phyloP scores from a whole-genome alignment of 2,329 filamentous ascomycete species.

The Lasiodiplodia sp. region DNA sequence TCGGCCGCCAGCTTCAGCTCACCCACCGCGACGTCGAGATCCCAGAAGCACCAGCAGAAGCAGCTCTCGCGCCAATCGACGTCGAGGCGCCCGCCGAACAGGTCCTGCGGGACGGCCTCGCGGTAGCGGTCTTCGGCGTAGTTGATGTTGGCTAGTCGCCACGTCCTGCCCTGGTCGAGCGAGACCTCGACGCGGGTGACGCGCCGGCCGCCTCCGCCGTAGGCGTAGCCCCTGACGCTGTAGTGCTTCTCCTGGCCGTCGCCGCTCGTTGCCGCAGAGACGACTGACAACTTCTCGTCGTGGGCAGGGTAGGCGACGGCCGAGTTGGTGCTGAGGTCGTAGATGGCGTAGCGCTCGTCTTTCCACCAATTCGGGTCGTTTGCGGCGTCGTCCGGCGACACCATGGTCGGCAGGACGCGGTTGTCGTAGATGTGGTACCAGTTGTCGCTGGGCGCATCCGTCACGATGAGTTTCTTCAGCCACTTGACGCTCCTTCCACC shows the following conservation, averaged over 20 bases:
- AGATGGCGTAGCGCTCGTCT: constrained; percentile 91
- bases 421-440: constrained; percentile 98
- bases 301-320: constrained; percentile 82
- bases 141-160: constrained; percentile 77
- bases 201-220: constrained; percentile 83
- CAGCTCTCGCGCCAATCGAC: constrained; percentile 81
- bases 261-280: too few species aligned
- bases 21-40: constrained; percentile 68
- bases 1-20: constrained; percentile 72
- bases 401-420: constrained; percentile 83
- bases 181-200: constrained; percentile 85
- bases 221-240: constrained; percentile 80
- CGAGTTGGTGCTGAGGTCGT: constrained; percentile 88
- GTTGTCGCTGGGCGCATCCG: constrained; percentile 81
- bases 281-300: constrained; percentile 65
- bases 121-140: constrained; percentile 90
- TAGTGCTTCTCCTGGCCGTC: constrained; percentile 56
- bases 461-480: constrained; percentile 82
- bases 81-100: constrained; percentile 80
- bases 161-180: constrained; percentile 80
- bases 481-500: constrained; percentile 93
- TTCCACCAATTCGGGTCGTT: constrained; percentile 80
- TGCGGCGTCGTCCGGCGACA: constrained; percentile 80
- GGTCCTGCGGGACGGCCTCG: constrained; percentile 64
- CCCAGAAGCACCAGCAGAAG: constrained; percentile 96